phyloP scores from a whole-genome alignment of 1,284 basidiomycete species.

The Hypsizygus ulmarius region DNA sequence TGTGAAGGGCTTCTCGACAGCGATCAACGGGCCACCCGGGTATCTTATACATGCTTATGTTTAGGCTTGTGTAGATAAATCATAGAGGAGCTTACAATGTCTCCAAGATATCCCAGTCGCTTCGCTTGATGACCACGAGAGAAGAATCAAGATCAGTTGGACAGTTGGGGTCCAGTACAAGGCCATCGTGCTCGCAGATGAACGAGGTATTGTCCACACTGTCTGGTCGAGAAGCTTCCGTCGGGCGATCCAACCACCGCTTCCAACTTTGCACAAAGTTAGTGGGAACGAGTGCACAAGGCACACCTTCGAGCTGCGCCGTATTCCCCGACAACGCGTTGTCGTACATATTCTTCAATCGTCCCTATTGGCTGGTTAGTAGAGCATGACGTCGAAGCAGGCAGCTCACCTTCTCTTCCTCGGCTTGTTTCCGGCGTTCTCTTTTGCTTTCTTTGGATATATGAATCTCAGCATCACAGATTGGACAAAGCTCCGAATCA shows the following conservation, averaged over 20 bases:
- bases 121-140: constrained; percentile 52
- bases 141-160: constrained; percentile 52
- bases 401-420: constrained; percentile 67
- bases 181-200: constrained; percentile 62
- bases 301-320: constrained; percentile 41
- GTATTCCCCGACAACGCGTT: constrained; percentile 47
- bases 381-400: constrained; percentile 1
- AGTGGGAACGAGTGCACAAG: constrained; percentile 58
- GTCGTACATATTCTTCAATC: constrained; percentile 59
- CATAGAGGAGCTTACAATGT: constrained; percentile 45
- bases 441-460: constrained; percentile 57
- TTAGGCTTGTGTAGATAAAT: constrained; percentile 2
- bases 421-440: constrained; percentile 56
- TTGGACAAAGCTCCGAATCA: constrained; percentile 50
- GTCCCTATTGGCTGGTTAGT: constrained; percentile 40
- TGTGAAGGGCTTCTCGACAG: constrained; percentile 42
- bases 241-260: constrained; percentile 63
- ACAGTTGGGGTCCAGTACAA: constrained; percentile 66
- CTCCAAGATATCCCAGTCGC: constrained; percentile 62
- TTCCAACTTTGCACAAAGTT: constrained; percentile 65
- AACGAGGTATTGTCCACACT: constrained; percentile 58
- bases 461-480: constrained; percentile 57
- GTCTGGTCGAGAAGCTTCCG: constrained; percentile 54
- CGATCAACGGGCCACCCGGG: constrained; percentile 52
- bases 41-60: constrained; percentile 45